A percentile compares a stretch with the other conserved stretches of the same genome.
These are phyloP conservation scores for Plicaturopsis crispa DNA, from an alignment of 768 basidiomycete genomes.

Conservation along the genomic window DNA sequence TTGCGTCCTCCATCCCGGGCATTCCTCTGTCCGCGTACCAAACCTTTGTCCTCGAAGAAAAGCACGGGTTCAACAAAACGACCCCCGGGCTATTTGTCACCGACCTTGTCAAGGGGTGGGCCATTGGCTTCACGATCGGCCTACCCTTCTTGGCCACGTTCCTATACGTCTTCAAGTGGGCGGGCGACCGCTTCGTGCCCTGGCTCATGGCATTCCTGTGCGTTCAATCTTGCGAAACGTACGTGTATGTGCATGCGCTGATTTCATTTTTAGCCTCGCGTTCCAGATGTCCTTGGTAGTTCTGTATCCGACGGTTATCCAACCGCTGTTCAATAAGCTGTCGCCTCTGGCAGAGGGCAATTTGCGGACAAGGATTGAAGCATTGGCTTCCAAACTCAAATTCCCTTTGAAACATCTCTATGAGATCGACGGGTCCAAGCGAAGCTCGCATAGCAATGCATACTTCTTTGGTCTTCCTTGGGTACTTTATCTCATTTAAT, in stretches of 20 bases:
- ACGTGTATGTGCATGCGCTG: conserved; percentile 3
- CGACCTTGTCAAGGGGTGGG: conserved; percentile 79
- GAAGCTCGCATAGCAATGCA: conserved; percentile 94
- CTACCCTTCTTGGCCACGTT: conserved; percentile 83
- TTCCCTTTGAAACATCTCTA: conserved; percentile 95
- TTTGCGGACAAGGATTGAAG: conserved; percentile 70
- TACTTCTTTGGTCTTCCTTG: conserved; percentile 98
- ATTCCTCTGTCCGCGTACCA: conserved; percentile 77
- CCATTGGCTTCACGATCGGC: conserved; percentile 62
- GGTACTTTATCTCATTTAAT: conserved; percentile 32
- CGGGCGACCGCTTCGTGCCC: conserved; percentile 86
- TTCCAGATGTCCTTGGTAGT: conserved; percentile 85
- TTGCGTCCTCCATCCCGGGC: conserved; percentile 58
- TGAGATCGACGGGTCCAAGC: conserved; percentile 95
- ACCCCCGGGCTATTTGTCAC: conserved; percentile 66
- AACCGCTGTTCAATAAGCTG: conserved; percentile 96
- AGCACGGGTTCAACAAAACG: conserved; percentile 96
- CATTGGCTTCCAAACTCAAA: conserved; percentile 69
- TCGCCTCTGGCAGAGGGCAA: conserved; percentile 77
- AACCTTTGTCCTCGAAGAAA: conserved; percentile 92
- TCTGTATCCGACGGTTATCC: conserved; percentile 80
- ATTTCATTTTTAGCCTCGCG: conserved; percentile 49
- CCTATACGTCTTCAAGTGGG: conserved; percentile 87
- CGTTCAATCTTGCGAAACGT: conserved; percentile 18
- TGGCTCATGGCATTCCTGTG: conserved; percentile 93